phyloP scores from a whole-genome alignment of 1,284 basidiomycete genomes.

The Cryptococcus sp. region DNA sequence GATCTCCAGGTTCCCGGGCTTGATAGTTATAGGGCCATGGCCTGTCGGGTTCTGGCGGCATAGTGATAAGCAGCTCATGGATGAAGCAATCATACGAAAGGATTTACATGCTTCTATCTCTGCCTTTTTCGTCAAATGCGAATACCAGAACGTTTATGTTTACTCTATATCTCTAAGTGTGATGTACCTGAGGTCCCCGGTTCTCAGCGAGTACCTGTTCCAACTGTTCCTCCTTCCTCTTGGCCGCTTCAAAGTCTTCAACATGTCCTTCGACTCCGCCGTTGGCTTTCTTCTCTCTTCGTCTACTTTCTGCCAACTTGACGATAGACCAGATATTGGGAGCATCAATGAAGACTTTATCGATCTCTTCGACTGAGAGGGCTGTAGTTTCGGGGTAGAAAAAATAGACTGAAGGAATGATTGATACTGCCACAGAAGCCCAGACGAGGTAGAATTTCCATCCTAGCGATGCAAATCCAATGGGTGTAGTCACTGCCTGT shows the following conservation, averaged over 20 bases:
- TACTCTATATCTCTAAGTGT: too few relatives aligned
- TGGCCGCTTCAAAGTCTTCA: too few relatives aligned
- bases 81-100: too few relatives aligned
- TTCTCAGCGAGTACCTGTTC: too few relatives aligned
- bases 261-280: background rate
- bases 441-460: conserved; percentile 31
- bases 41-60: background rate
- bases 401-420: conserved; percentile 28
- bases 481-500: conserved; percentile 18
- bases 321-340: conserved; percentile 13
- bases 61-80: too few relatives aligned
- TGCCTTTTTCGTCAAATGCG: too few relatives aligned
- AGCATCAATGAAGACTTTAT: conserved; percentile 21
- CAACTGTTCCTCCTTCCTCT: too few relatives aligned
- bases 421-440: conserved; percentile 10
- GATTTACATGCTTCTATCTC: too few relatives aligned
- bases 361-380: conserved; percentile 29
- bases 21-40: conserved; percentile 9
- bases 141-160: too few relatives aligned
- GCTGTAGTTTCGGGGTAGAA: conserved; percentile 34
- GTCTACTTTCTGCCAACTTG: conserved; percentile 7
- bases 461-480: conserved; percentile 19
- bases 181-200: too few relatives aligned
- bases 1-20: conserved; percentile 22
- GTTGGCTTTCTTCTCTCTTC: conserved; percentile 6